These are phyloP conservation scores for Fusarium subglutinans DNA, from an alignment of 2,329 filamentous ascomycete genomes.

Conservation along the genomic window DNA sequence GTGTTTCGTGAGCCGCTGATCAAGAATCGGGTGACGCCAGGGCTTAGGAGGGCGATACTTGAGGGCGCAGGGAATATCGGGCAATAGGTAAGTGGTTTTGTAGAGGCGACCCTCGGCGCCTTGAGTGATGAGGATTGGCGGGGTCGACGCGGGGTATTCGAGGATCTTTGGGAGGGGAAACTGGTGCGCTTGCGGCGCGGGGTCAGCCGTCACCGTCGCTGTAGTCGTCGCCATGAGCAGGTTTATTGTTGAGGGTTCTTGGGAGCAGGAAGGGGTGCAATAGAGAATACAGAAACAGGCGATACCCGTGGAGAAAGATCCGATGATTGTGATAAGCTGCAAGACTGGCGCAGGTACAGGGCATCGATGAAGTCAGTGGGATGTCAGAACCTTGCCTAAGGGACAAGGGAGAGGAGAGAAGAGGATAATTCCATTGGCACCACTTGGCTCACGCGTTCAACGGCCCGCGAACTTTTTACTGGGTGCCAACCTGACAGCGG, in stretches of 20 bases:
- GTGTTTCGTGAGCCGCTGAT: slow-evolving; percentile 85
- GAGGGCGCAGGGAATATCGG: slow-evolving; percentile 76
- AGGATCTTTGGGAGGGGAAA: slow-evolving; percentile 72
- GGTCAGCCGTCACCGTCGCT: slow-evolving; percentile 25
- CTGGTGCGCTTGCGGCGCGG: slow-evolving; percentile 39
- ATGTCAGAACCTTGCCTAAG: slow-evolving; percentile 7
- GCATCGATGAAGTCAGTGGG: slow-evolving; percentile 33
- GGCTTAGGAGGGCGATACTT: slow-evolving; percentile 93
- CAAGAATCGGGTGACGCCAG: slow-evolving; percentile 90
- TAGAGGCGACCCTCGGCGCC: slow-evolving; percentile 96
- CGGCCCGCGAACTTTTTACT: slow-evolving; percentile 35
- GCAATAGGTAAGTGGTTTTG: slow-evolving; percentile 80
- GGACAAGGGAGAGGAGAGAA: slow-evolving; percentile 2
- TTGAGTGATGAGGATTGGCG: slow-evolving; percentile 81
- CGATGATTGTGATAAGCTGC: slow-evolving; percentile 33
- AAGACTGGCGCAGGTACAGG: slow-evolving; percentile 38
- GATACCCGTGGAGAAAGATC: slow-evolving; percentile 14
- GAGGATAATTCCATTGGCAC: slow-evolving; percentile 28
- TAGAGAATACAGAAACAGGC: slow-evolving; percentile 7
- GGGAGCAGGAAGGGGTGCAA: background rate
- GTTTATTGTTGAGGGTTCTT: slow-evolving; percentile 1
- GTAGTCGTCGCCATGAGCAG: slow-evolving; percentile 18
- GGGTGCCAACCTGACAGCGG: slow-evolving; percentile 25
- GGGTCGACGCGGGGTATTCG: slow-evolving; percentile 65
- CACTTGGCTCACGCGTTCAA: slow-evolving; percentile 23